Evolutionary conservation across 2,329 filamentous ascomycete species (phyloP).

Genomic region (Neofusicoccum umdonicola): DNA sequence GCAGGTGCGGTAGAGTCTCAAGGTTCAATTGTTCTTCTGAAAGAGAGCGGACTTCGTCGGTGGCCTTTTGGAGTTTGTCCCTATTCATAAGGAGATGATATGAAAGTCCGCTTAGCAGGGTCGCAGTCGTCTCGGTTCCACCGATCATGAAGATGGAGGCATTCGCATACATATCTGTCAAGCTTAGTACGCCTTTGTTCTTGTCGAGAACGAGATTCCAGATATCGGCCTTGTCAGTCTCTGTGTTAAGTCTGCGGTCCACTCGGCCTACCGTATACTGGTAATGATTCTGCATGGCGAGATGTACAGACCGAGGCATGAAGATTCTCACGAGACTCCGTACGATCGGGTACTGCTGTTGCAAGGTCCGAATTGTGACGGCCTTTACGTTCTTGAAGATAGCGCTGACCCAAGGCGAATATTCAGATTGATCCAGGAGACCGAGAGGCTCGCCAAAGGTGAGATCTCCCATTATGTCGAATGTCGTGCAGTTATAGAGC

Average conservation of each 20-base stretch:
- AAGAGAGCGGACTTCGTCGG: constrained; percentile 28
- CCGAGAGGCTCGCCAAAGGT: constrained; percentile 32
- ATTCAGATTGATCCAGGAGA: constrained; percentile 29
- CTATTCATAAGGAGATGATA: constrained; percentile 32
- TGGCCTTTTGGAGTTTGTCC: constrained; percentile 27
- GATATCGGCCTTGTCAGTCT: constrained; percentile 31
- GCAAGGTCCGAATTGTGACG: neutral
- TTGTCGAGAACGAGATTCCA: constrained; percentile 37
- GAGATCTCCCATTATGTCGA: constrained; percentile 35
- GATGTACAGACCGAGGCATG: neutral
- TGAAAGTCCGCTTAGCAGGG: constrained; percentile 38
- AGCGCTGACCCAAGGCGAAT: constrained; percentile 32
- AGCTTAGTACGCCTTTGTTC: constrained; percentile 20
- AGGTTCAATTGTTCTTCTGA: constrained; percentile 35
- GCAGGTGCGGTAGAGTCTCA: constrained; percentile 29
- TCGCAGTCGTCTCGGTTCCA: constrained; percentile 48
- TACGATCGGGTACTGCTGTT: neutral
- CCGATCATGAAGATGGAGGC: constrained; percentile 40
- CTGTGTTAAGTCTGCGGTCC: constrained; percentile 23
- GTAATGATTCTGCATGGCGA: neutral
- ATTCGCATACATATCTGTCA: constrained; percentile 40
- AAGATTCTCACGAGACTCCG: neutral
- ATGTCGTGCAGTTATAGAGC: constrained; percentile 25
- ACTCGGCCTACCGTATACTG: constrained; percentile 19
- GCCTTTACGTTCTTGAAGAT: constrained; percentile 28